Conservation (phyloP, 805 yeast species). For the Candida ascalaphidarum region DNA sequence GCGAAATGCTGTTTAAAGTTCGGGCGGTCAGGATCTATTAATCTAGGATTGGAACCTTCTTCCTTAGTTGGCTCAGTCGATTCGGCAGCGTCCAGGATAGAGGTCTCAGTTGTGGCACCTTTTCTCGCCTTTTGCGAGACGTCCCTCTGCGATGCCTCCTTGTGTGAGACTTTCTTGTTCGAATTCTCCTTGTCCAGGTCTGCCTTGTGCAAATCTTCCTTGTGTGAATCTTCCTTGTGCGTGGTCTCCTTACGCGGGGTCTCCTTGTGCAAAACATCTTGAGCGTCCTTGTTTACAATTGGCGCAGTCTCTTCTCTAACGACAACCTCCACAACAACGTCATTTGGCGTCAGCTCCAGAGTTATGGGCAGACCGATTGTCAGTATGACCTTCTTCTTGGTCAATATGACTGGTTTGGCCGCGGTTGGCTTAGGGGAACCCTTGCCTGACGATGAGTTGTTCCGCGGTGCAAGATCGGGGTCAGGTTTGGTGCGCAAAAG, state of each 20-base stretch:
- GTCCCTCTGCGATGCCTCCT: background rate
- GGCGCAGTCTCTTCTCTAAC: conserved; percentile 1
- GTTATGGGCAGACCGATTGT: too few relatives aligned
- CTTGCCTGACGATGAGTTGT: conserved; percentile 8
- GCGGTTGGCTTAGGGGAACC: conserved; percentile 15
- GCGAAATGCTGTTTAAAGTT: conserved; percentile 22
- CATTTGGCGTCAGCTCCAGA: background rate
- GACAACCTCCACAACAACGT: background rate
- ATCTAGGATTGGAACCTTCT: background rate
- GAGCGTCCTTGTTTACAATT: background rate
- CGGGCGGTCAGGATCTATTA: conserved; percentile 12
- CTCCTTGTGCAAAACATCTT: background rate
- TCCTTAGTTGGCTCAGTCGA: too few relatives aligned
- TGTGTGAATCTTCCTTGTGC: background rate
- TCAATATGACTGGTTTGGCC: conserved; percentile 29
- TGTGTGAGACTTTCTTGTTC: background rate
- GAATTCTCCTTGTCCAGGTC: background rate
- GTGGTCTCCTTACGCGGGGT: background rate
- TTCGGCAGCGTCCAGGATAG: background rate
- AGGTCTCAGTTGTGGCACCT: background rate
- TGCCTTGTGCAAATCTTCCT: background rate
- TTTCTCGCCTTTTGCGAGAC: too few relatives aligned
- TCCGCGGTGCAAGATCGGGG: conserved; percentile 6
- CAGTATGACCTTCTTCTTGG: too few relatives aligned
- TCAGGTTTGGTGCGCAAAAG: conserved; percentile 20